Evolutionary conservation across 2,329 filamentous ascomycete genomes (phyloP).

Genomic region (Venturia effusa): DNA sequence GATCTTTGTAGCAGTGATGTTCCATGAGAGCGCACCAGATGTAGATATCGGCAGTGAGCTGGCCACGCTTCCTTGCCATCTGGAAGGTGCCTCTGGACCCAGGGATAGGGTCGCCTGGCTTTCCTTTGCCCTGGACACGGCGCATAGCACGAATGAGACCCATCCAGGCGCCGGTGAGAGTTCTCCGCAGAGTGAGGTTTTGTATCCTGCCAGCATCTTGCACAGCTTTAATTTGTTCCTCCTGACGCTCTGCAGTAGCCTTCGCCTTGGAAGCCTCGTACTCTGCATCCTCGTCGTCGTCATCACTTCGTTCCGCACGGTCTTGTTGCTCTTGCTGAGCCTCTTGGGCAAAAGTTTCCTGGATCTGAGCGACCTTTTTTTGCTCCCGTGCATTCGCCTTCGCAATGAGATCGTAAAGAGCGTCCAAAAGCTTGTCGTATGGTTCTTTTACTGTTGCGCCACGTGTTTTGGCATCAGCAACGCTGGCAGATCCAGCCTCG

Average conservation of each 20-base stretch:
- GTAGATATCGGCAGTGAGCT: slow-evolving; percentile 89
- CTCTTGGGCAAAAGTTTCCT: slow-evolving; percentile 41
- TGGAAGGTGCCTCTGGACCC: slow-evolving; percentile 83
- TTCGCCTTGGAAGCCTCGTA: slow-evolving; percentile 23
- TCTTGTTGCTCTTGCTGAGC: slow-evolving; percentile 25
- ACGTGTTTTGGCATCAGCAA: slow-evolving; percentile 52
- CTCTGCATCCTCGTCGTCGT: slow-evolving; percentile 43
- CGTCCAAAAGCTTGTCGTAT: slow-evolving; percentile 71
- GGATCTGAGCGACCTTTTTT: slow-evolving; percentile 44
- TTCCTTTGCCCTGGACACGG: slow-evolving; percentile 66
- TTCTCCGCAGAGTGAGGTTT: slow-evolving; percentile 65
- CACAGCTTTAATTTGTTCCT: slow-evolving; percentile 45
- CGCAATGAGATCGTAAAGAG: slow-evolving; percentile 77
- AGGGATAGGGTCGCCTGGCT: slow-evolving; percentile 51
- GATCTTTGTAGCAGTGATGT: slow-evolving; percentile 90
- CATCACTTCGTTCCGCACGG: slow-evolving; percentile 18
- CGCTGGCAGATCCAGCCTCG: slow-evolving; percentile 59
- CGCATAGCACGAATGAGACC: slow-evolving; percentile 89
- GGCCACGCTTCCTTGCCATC: slow-evolving; percentile 76
- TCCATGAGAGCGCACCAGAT: slow-evolving; percentile 88
- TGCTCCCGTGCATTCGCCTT: slow-evolving; percentile 57
- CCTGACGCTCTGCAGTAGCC: slow-evolving; percentile 40
- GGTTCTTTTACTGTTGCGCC: slow-evolving; percentile 70
- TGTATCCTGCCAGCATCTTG: slow-evolving; percentile 61
- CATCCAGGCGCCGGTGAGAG: slow-evolving; percentile 90